phyloP scores from a whole-genome alignment of 257 asterid species.

The Solanum gandarillasii region DNA sequence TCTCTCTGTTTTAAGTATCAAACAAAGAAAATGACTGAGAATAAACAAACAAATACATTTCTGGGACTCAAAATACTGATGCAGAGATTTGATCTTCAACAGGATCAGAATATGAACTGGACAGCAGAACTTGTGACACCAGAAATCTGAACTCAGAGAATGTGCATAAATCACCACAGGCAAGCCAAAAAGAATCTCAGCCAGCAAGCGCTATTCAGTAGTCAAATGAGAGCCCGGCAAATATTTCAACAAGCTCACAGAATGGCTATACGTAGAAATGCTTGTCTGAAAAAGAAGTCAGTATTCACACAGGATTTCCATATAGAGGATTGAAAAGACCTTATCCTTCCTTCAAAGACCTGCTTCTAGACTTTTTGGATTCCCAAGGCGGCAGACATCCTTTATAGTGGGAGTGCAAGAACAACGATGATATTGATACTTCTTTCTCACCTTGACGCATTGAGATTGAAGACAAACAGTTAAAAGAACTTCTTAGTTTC shows the following conservation, averaged over 20 bases:
- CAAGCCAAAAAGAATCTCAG: background rate
- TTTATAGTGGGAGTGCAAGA: slow-evolving; percentile 57
- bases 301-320: background rate
- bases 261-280: background rate
- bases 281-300: background rate
- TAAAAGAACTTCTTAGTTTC: slow-evolving; percentile 37
- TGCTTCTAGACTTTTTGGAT: slow-evolving; percentile 28
- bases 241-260: background rate
- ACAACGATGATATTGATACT: slow-evolving; percentile 59
- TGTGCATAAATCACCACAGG: background rate
- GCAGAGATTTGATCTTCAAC: background rate
- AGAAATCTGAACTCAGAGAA: background rate
- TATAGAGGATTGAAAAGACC: background rate
- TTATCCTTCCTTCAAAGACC: slow-evolving; percentile 27
- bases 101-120: background rate
- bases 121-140: background rate
- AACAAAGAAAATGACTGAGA: background rate
- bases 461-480: slow-evolving; percentile 51
- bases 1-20: background rate
- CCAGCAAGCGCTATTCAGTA: background rate
- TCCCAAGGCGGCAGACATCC: slow-evolving; percentile 59
- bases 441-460: slow-evolving; percentile 30
- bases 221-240: background rate
- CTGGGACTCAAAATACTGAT: background rate
- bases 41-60: background rate